Evolutionary conservation across 192 early-diverging fungal genomes (phyloP), one percentile per base, ranked within the genome.

Genomic region (Coemansia pectinata): DNA sequence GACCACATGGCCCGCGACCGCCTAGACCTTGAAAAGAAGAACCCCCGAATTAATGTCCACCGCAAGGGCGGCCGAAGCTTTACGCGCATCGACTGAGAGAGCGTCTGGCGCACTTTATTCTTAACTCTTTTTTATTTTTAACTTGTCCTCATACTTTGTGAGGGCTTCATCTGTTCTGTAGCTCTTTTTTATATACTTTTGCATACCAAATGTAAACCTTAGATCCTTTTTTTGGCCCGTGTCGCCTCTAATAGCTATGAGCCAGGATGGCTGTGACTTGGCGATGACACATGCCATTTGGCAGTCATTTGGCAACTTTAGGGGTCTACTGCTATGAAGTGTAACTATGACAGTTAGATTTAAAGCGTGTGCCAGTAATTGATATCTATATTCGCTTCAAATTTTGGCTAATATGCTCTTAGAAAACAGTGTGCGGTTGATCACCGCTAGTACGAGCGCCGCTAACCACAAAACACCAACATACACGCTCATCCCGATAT

Each of bases 51-150:
- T 67, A 90, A 91, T 77, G 86, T 88, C 29, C 86, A 86, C 52
- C 91, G 88, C 58, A 87, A 88, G 77, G 92, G 90, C 76, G 92
- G 92, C 25, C 83, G 88, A 36, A 90, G 90, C 62, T 93, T 93
- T 61, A 86, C 86, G 12, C 86, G 92, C 70, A 89, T 93, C 44
- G 71, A 78, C 69, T 83, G 67, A 73, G 38, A 27, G 27, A 4
- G 25, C 12, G 4, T 52, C 5, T 31, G 15, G 27, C 17, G 50
- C 38, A 57, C 34, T 62, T 11, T 68, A 23, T 55, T 68, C 7
- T 62, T 53, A 21, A 19, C 52, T 33, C 11, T 65, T 21, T 45
- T 47, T 65, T 9, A 21, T 21, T 62, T 55, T 48, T 53, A 21
- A 19, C 52, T 23, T 72, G 62, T 63, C 44, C 66, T 73, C 27